These are phyloP conservation scores for Juglanconis oblonga DNA, from an alignment of 2,329 filamentous ascomycete species.

Conservation along the genomic window DNA sequence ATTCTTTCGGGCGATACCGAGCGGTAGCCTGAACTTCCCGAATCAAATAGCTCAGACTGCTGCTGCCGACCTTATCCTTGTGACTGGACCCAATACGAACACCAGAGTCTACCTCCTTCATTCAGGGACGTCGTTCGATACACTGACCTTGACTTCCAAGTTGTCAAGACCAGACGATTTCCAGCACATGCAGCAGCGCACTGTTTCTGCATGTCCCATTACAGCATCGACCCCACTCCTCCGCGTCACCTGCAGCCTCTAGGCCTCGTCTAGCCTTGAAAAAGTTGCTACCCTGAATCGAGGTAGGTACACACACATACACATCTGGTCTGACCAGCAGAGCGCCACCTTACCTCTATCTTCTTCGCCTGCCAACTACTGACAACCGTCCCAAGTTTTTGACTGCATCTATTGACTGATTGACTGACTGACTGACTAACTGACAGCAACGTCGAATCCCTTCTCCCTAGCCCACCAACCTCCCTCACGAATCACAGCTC, in stretches of 20 bases:
- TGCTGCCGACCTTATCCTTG: not conserved
- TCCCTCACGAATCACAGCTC: conserved; percentile 14
- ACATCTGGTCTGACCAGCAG: not conserved
- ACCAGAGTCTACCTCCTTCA: not conserved
- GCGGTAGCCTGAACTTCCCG: not conserved
- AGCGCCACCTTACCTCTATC: not conserved
- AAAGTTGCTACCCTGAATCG: not conserved
- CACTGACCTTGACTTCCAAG: not conserved
- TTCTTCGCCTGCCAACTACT: not conserved
- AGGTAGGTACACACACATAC: conserved; percentile 4
- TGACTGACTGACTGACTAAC: not conserved
- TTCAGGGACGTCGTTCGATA: not conserved
- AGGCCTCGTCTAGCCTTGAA: conserved; percentile 1
- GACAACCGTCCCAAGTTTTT: not conserved
- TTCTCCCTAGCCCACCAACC: not conserved
- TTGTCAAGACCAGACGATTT: not conserved
- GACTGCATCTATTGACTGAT: not conserved
- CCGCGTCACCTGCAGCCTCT: conserved; percentile 8
- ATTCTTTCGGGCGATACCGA: not conserved
- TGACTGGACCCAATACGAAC: not conserved
- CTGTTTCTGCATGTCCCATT: conserved; percentile 2
- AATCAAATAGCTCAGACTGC: not conserved
- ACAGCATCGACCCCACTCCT: conserved; percentile 17
- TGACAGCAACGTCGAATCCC: not conserved
- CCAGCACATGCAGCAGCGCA: conserved; percentile 1